Evolutionary conservation across 2,329 filamentous ascomycete species (phyloP), one percentile per base, ranked within the genome.

Genomic region (Elsinoe necatrix): DNA sequence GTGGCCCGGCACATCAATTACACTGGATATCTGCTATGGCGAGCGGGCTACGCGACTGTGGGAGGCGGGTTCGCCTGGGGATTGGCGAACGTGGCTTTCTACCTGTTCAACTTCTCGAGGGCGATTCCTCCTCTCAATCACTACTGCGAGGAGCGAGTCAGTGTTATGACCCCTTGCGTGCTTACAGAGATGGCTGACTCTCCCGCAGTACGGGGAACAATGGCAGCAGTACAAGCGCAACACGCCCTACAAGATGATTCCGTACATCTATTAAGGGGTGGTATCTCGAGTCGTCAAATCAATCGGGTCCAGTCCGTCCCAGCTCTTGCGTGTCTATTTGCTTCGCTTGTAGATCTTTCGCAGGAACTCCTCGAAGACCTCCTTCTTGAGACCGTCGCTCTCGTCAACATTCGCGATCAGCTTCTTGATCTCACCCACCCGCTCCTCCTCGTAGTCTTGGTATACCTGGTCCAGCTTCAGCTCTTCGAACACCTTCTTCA

Each of bases 261-360:
- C 73, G 0, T 68, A 62, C 11, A 55, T 71, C 3, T 67, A 64
- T 54, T 70, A 59, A 63, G 58, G 12, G 52, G 55, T 56, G 54
- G 54, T 56, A 56, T 56, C 54, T 56, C 39, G 39, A 23, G 39
- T 56, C 54, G 29, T 56, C 39, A 56, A 37, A 25, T 41, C 21
- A 16, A 52, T 55, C 23, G 52, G 37, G 35, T 55, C 52, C 52
- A 55, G 52, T 45, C 52, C 37, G 8, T 57, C 45, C 25, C 35
- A 45, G 18, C 20, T 39, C 31, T 37, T 54, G 16, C 31, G 29
- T n/a, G 23, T 72, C 71, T 87, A 97, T 76, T 95, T 97, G 81
- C 83, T 93, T 69, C 93, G 82, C 84, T 95, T 95, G 82, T 97
- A 97, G 69, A 98, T 97, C 82, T 98, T 98, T 72, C 79, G 78